Base-by-base conservation (phyloP, 805 yeast genomes). In the Limtongia smithiae region DNA sequence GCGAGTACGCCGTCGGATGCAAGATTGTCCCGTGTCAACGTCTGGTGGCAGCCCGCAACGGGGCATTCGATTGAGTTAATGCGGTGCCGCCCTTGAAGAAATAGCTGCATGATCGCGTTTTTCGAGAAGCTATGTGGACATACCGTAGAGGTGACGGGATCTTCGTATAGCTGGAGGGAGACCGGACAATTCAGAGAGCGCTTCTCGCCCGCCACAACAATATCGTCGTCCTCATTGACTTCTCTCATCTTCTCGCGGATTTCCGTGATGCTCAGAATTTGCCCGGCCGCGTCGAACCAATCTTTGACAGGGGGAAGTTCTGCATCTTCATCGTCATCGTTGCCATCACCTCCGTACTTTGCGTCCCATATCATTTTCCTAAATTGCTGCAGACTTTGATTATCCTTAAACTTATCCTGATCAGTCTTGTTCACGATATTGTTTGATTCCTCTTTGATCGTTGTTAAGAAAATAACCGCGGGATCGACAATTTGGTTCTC, bases 51-150 rank as follows among this genome's bases (percentile, higher is more conserved):
- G 3, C 60, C 61, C 7, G 55, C 48, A 7, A 57, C 59, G 14
- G 61, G 61, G 28, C 61, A 57, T 30, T 17, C 34, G 9, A 48
- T 24, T 17, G 27, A 7, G 14, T 8, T n/a, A 7, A 22, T 17
- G 3, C n/a, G 20, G 6, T 42, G 12, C n/a, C 18, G 28, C 9
- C n/a, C 21, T 14, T 47, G n/a, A 14, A 11, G 18, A 8, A 53
- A 15, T 21, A 46, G 34, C 20, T 39, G 27, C 25, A 30, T 12
- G 4, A 65, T 61, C 7, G 69, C 65, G 7, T 34, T 48, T 21
- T 44, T 33, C 15, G 65, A 54, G 46, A 62, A 65, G 14, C 65
- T 55, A 41, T 65, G 69, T 14, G 54, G 54, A 41, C 69, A 65
- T 2, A 44, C 46, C 15, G 46, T 37, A 21, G 61, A 55, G 2